A percentile compares a stretch with the other conserved stretches of the same genome.
Evolutionary conservation across 2,329 filamentous ascomycete genomes (phyloP).

Genomic region (Talaromyces sp.): DNA sequence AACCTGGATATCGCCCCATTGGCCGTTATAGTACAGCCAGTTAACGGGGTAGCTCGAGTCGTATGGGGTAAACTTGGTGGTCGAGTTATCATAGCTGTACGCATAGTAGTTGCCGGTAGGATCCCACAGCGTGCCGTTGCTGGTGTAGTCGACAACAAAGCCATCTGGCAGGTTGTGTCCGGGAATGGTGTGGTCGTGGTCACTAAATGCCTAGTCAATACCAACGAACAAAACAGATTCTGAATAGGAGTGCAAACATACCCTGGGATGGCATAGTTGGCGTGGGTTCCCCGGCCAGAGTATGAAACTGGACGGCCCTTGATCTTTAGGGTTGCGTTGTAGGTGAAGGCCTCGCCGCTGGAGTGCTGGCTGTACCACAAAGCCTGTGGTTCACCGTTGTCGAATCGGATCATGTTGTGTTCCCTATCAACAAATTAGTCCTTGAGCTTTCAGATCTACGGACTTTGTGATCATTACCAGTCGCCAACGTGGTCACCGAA

Average conservation of each 20-base stretch:
- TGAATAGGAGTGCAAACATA: conserved; percentile 14
- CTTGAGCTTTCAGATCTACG: not conserved
- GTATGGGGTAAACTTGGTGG: conserved; percentile 43
- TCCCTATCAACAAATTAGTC: conserved; percentile 42
- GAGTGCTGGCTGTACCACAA: conserved; percentile 62
- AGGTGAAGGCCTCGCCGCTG: conserved; percentile 59
- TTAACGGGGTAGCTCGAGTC: conserved; percentile 42
- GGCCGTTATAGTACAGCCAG: conserved; percentile 53
- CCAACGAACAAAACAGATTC: not conserved
- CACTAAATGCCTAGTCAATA: conserved; percentile 26
- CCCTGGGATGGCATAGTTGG: conserved; percentile 56
- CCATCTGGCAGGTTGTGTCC: conserved; percentile 52
- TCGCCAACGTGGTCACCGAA: conserved; percentile 60
- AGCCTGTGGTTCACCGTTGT: conserved; percentile 48
- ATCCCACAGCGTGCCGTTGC: conserved; percentile 56
- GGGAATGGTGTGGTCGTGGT: conserved; percentile 60
- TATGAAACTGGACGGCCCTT: conserved; percentile 53
- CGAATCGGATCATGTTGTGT: conserved; percentile 63
- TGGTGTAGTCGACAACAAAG: conserved; percentile 51
- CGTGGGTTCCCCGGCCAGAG: conserved; percentile 57
- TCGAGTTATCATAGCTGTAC: conserved; percentile 46
- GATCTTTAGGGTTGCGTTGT: conserved; percentile 49
- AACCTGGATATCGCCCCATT: conserved; percentile 60
- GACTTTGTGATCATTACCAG: conserved; percentile 37
- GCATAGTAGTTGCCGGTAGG: conserved; percentile 51